A percentile compares a stretch with the other conserved stretches of the same genome.
These are phyloP conservation scores for Silene coronaria DNA, from an alignment of 179 eudicot species.

Conservation along the genomic window DNA sequence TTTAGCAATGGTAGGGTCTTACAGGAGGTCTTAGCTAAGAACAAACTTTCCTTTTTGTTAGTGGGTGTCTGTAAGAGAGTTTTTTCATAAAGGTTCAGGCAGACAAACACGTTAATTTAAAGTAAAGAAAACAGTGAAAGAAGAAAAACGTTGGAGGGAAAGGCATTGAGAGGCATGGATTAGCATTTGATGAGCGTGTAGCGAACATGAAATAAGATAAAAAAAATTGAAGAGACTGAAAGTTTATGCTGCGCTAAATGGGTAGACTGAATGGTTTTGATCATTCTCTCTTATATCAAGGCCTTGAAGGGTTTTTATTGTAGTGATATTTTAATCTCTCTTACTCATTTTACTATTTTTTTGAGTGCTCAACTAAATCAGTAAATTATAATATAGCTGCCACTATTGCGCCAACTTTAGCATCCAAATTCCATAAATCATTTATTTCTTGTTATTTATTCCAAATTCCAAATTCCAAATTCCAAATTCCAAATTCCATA, in stretches of 20 bases:
- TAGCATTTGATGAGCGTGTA: too few relatives aligned
- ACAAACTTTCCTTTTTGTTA: too few relatives aligned
- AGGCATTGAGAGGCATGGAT: too few relatives aligned
- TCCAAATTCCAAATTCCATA: too few relatives aligned
- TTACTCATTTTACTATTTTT: background rate
- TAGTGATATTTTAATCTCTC: background rate
- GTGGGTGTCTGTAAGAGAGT: too few relatives aligned
- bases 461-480: too few relatives aligned
- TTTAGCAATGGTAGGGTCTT: too few relatives aligned
- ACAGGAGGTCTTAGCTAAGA: too few relatives aligned
- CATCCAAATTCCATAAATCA: background rate
- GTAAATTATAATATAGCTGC: background rate
- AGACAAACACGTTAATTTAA: too few relatives aligned
- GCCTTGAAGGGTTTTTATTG: background rate
- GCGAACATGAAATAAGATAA: background rate
- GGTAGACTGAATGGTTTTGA: background rate
- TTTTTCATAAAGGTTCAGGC: too few relatives aligned
- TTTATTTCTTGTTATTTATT: background rate
- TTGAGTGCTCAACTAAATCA: background rate
- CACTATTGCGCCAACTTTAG: background rate
- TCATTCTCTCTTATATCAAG: background rate
- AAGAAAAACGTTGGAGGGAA: too few relatives aligned
- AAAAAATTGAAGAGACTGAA: background rate
- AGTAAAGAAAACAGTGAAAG: too few relatives aligned
- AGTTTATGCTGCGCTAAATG: background rate